Conservation (phyloP, 345 rosid genomes). For the Brassica cretica region DNA sequence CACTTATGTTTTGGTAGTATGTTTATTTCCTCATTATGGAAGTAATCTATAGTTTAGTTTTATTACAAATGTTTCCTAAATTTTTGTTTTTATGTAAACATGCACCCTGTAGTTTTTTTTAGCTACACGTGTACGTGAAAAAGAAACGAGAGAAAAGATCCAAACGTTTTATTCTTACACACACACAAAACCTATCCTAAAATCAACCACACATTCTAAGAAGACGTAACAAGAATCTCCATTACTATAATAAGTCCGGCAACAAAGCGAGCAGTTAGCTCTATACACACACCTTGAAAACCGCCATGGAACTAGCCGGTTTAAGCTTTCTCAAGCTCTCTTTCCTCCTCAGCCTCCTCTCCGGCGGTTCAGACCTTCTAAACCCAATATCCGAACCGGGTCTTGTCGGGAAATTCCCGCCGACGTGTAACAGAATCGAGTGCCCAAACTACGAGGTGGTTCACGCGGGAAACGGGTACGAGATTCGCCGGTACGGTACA, state of each 20-base stretch:
- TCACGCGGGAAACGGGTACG: slow-evolving; percentile 58
- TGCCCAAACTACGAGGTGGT: slow-evolving; percentile 65
- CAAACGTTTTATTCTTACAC: not conserved
- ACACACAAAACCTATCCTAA: slow-evolving; percentile 37
- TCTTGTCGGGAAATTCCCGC: slow-evolving; percentile 44
- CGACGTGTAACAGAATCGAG: slow-evolving; percentile 73
- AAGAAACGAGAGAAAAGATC: not conserved
- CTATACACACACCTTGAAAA: slow-evolving; percentile 4
- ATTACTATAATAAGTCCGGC: not conserved
- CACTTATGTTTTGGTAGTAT: not conserved
- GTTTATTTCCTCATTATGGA: not conserved
- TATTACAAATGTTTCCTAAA: not conserved
- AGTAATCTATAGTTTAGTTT: not conserved
- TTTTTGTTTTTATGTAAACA: not conserved
- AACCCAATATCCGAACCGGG: slow-evolving; percentile 17
- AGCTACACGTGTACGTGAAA: not conserved
- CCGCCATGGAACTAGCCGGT: slow-evolving; percentile 39
- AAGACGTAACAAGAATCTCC: slow-evolving; percentile 4
- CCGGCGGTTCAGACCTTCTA: slow-evolving; percentile 33
- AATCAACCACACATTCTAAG: slow-evolving; percentile 31
- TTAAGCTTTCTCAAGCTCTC: slow-evolving; percentile 45
- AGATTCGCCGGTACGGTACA: slow-evolving; percentile 64
- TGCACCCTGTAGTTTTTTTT: not conserved
- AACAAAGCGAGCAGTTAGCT: not conserved
- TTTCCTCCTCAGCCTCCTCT: slow-evolving; percentile 52